A percentile compares a stretch with the other conserved stretches of the same genome.
phyloP scores from a whole-genome alignment of 441 rosid species.

The Gossypium schwendimanii region DNA sequence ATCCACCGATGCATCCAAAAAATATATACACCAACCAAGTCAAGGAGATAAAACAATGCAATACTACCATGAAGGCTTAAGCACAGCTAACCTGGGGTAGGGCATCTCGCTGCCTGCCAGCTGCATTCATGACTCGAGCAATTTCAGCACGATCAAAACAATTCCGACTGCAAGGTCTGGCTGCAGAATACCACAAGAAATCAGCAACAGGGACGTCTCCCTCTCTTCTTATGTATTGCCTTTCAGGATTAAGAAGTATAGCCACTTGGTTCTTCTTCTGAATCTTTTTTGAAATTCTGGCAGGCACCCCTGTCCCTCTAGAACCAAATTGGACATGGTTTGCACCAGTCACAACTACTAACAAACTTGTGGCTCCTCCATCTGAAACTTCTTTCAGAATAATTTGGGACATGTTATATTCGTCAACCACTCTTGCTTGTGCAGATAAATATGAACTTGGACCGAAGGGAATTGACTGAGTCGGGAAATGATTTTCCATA shows the following conservation, averaged over 20 bases:
- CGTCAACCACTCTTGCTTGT: constrained; percentile 84
- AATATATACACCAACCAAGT: constrained; percentile 2
- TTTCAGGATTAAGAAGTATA: constrained; percentile 80
- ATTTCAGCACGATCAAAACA: constrained; percentile 98
- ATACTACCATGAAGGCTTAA: constrained; percentile 2
- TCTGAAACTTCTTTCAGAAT: constrained; percentile 52
- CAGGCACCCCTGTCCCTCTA: constrained; percentile 80
- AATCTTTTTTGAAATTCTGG: constrained; percentile 76
- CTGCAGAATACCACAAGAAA: constrained; percentile 91
- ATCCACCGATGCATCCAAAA: neutral
- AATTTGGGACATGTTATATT: constrained; percentile 71
- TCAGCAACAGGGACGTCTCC: constrained; percentile 90
- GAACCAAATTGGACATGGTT: constrained; percentile 74
- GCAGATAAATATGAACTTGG: constrained; percentile 84
- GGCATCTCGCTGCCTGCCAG: constrained; percentile 82
- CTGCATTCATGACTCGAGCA: constrained; percentile 96
- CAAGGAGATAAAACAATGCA: neutral
- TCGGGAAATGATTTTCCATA: constrained; percentile 41
- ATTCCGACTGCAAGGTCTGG: constrained; percentile 88
- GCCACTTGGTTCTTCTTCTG: constrained; percentile 85
- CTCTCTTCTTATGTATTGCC: constrained; percentile 74
- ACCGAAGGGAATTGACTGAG: constrained; percentile 63
- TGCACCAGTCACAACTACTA: constrained; percentile 77
- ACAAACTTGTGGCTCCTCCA: constrained; percentile 59
- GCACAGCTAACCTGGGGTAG: constrained; percentile 64